Conservation (phyloP, 148 eudicot genomes). For the Nepenthes gracilis region DNA sequence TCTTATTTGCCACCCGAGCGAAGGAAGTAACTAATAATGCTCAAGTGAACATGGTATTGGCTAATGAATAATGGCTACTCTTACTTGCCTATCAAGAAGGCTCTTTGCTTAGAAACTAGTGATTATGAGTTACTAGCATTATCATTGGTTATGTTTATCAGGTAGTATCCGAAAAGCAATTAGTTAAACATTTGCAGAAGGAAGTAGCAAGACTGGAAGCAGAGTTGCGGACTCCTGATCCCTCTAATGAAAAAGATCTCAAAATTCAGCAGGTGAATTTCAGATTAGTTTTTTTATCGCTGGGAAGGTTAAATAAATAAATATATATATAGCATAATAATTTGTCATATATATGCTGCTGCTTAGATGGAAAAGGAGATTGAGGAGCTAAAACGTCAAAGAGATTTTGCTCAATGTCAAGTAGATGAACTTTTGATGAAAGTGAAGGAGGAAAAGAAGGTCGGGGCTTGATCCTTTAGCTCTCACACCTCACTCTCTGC, state of each 20-base stretch:
- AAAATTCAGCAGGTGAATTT: constrained; percentile 54
- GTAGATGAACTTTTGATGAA: constrained; percentile 69
- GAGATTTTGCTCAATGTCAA: constrained; percentile 77
- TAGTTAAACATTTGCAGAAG: constrained; percentile 91
- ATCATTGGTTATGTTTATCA: constrained; percentile 11
- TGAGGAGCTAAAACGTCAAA: constrained; percentile 73
- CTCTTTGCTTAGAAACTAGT: too few species aligned
- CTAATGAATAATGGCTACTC: too few species aligned
- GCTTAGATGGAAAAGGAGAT: constrained; percentile 81
- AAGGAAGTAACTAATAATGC: constrained; percentile 96
- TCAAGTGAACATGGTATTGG: constrained; percentile 85
- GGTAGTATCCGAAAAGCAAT: constrained; percentile 89
- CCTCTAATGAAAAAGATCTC: constrained; percentile 53
- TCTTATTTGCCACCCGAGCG: constrained; percentile 81
- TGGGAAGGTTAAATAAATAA: too few species aligned
- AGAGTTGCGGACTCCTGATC: constrained; percentile 75
- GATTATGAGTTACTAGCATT: background rate
- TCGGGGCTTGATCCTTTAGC: background rate
- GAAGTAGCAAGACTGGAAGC: constrained; percentile 92
- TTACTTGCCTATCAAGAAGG: too few species aligned
- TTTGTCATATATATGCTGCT: background rate
- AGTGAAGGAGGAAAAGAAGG: constrained; percentile 51
- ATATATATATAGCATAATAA: background rate
- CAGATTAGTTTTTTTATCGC: too few species aligned
- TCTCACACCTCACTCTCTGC: background rate